These are phyloP conservation scores for Suaeda aralocaspica DNA, from an alignment of 148 eudicot species.

Conservation along the genomic window DNA sequence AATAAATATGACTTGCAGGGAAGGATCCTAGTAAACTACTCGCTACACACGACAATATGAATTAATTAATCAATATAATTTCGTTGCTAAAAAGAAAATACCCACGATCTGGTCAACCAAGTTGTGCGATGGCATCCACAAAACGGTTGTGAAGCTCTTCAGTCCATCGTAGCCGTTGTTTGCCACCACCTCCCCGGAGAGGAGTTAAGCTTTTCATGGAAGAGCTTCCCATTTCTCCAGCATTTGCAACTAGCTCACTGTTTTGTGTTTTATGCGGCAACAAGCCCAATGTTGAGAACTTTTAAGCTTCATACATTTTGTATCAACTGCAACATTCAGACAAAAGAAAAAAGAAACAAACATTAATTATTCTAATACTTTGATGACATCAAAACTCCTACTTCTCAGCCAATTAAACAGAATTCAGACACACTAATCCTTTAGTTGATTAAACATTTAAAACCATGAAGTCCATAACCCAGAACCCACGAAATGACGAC, in stretches of 20 bases:
- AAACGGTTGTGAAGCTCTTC: slow-evolving; percentile 66
- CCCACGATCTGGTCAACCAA: slow-evolving; percentile 85
- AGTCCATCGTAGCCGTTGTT: slow-evolving; percentile 67
- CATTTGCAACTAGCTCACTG: slow-evolving; percentile 42
- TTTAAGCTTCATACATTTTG: slow-evolving; percentile 48
- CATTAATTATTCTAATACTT: slow-evolving; percentile 7
- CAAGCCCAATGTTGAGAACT: slow-evolving; percentile 42
- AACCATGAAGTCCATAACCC: too few relatives aligned
- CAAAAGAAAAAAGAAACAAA: background rate
- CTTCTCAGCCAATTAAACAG: too few relatives aligned
- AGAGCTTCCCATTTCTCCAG: slow-evolving; percentile 36
- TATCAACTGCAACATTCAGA: slow-evolving; percentile 20
- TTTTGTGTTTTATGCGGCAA: slow-evolving; percentile 45
- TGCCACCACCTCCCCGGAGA: slow-evolving; percentile 43
- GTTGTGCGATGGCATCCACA: slow-evolving; percentile 67
- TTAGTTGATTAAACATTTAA: background rate
- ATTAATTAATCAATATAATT: background rate
- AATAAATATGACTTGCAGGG: background rate
- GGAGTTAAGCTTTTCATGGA: slow-evolving; percentile 35
- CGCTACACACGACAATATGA: too few relatives aligned
- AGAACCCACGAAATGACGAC: too few relatives aligned
- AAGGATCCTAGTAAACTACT: background rate
- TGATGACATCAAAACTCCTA: background rate
- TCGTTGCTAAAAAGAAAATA: slow-evolving; percentile 37
- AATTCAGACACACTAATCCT: background rate